A percentile compares a stretch with the other conserved stretches of the same genome.
phyloP scores from a whole-genome alignment of 371 early-diverging fungal species.

The Actinomortierella wolfii region DNA sequence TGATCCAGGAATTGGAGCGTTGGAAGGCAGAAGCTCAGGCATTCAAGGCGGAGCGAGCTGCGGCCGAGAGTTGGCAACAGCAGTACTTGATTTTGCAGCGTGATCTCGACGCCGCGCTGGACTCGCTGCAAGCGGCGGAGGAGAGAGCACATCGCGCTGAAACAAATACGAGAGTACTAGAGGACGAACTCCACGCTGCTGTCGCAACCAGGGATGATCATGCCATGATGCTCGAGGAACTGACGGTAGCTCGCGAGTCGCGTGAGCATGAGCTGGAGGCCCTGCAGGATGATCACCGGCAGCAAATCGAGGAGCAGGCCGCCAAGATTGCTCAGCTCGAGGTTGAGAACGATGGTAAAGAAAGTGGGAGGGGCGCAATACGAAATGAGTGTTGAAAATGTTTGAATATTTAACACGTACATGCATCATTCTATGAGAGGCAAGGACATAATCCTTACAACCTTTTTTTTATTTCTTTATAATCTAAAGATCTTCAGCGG shows the following conservation, averaged over 20 bases:
- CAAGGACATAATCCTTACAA: background rate
- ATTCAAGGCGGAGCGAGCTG: conserved; percentile 9
- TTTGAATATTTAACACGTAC: no score
- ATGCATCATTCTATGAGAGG: background rate
- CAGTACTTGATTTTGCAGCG: conserved; percentile 31
- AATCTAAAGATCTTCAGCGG: conserved; percentile 15
- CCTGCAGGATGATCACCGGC: no score
- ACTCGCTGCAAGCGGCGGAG: conserved; percentile 24
- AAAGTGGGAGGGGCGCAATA: no score
- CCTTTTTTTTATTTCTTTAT: background rate
- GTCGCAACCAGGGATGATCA: background rate
- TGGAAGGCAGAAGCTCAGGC: conserved; percentile 24
- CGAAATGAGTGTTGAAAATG: no score
- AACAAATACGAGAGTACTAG: conserved; percentile 1
- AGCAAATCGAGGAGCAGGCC: no score
- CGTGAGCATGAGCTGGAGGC: no score
- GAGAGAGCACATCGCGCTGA: conserved; percentile 8
- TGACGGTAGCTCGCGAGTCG: conserved; percentile 1
- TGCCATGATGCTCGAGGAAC: conserved; percentile 9
- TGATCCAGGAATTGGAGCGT: conserved; percentile 32
- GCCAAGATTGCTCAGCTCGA: background rate
- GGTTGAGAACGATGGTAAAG: conserved; percentile 10
- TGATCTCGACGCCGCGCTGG: conserved; percentile 34
- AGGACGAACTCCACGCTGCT: conserved; percentile 10
- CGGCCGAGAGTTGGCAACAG: conserved; percentile 18